Evolutionary conservation across 306 rosid genomes (phyloP), one percentile per base, ranked within the genome.

Genomic region (Ochetophila trinervis): DNA sequence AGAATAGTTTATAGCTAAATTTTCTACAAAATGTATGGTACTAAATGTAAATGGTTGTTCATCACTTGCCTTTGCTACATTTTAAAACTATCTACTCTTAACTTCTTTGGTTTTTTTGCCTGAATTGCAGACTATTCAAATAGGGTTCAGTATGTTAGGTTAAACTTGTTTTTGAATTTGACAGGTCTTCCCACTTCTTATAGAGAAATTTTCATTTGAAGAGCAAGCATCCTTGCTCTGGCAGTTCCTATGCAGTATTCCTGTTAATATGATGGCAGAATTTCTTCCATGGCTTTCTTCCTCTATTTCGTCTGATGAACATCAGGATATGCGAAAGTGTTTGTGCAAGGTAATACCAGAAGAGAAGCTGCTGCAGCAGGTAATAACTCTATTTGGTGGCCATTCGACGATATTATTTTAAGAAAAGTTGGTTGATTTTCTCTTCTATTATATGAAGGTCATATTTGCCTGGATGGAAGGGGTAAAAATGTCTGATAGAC

Each of bases 241-340:
- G 96, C 97, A 91, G 82, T 91, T 91, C 76, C 83, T 91, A 59
- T 91, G 97, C 69, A 91, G 96, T 73, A 88, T 91, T 81, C 97
- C 97, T 30, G 95, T 91, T 66, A 84, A 91, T 77, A 86, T 84
- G 91, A 84, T 91, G 84, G 84, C 87, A 30, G 83, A 84, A 58
- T 92, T 92, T 71, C 95, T 89, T 73, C 95, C 95, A 10, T 91
- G 97, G 97, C 88, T 91, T 60, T 79, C 90, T 63, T 81, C 76
- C 70, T 88, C 96, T 69, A 71, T 91, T 58, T 78, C 97, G 55
- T 74, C 87, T 5, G 97, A 91, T 80, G 97, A 91, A 75, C 80
- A 69, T 72, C 81, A 72, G 74, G 91, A 83, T 81, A 82, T 91
- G 68, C 76, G 19, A 73, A 86, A 83, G 69, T 84, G 86, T 74